phyloP scores from a whole-genome alignment of 108 stramenopile species.

The Skeletonema costatum region DNA sequence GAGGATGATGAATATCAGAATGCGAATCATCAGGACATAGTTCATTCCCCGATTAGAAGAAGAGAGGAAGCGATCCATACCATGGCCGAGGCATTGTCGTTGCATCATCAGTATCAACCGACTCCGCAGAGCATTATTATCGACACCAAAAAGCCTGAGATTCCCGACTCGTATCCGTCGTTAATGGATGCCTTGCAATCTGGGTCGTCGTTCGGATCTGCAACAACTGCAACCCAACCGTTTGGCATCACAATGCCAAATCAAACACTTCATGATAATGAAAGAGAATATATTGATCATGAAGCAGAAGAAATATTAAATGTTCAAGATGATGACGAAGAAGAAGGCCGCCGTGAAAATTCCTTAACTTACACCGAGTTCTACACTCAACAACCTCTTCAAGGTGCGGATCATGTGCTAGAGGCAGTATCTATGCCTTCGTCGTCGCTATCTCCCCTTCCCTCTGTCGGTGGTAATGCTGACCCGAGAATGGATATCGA shows the following conservation, averaged over 20 bases:
- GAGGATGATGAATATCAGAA: constrained; percentile 1
- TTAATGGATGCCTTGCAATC: not conserved
- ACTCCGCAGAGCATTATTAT: not conserved
- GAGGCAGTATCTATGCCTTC: not conserved
- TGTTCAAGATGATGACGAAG: not conserved
- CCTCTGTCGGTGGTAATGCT: not conserved
- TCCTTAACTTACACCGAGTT: not conserved
- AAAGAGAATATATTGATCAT: not conserved
- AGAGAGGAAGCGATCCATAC: not conserved
- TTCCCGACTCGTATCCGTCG: not conserved
- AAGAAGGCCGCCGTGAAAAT: not conserved
- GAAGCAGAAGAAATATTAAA: not conserved
- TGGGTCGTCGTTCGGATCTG: not conserved
- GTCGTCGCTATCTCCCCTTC: not conserved
- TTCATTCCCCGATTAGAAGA: not conserved
- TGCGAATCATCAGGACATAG: not conserved
- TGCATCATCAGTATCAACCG: not conserved
- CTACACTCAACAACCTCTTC: not conserved
- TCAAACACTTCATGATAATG: not conserved
- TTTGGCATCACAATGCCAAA: not conserved
- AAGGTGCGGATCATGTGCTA: not conserved
- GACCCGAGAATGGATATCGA: not conserved
- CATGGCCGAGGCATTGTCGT: not conserved
- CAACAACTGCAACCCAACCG: not conserved
- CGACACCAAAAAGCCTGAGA: not conserved